Percentiles rank a stretch among this genome's conserved stretches.
Conservation (phyloP, 2,329 filamentous ascomycete genomes). For the Ascochyta viciae-villosae region DNA sequence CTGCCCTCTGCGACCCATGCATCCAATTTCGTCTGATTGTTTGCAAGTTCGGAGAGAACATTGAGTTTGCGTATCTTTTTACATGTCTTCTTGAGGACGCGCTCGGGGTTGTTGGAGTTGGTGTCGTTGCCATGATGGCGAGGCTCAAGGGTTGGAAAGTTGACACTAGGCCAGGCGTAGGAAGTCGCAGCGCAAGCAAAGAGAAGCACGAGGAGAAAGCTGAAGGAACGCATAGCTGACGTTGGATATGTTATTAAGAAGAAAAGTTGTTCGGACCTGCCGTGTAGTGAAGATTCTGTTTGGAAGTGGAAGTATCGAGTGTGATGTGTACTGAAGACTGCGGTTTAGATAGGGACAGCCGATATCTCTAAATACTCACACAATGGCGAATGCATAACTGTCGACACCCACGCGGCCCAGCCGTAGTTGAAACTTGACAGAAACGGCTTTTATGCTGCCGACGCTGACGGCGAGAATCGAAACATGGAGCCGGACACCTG, state of each 20-base stretch:
- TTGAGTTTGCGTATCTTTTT: slow-evolving; percentile 30
- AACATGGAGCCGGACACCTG: slow-evolving; percentile 1
- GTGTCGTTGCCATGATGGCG: slow-evolving; percentile 25
- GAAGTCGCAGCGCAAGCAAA: slow-evolving; percentile 30
- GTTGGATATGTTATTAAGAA: neutral
- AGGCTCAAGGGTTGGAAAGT: slow-evolving; percentile 26
- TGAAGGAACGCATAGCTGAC: slow-evolving; percentile 26
- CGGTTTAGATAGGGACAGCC: neutral
- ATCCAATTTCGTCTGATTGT: slow-evolving; percentile 41
- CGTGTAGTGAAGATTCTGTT: neutral
- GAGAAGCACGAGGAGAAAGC: slow-evolving; percentile 24
- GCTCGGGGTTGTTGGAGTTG: slow-evolving; percentile 12
- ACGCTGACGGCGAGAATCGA: slow-evolving; percentile 1
- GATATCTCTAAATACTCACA: slow-evolving; percentile 1
- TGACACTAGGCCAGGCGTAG: slow-evolving; percentile 23
- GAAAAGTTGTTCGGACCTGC: slow-evolving; percentile 23
- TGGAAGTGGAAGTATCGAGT: slow-evolving; percentile 10
- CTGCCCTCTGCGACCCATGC: slow-evolving; percentile 34
- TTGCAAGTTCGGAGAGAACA: slow-evolving; percentile 31
- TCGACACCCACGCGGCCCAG: slow-evolving; percentile 27
- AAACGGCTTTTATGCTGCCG: slow-evolving; percentile 15
- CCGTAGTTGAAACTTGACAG: slow-evolving; percentile 28
- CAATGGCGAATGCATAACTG: slow-evolving; percentile 2
- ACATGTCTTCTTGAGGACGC: slow-evolving; percentile 31
- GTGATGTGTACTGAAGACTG: slow-evolving; percentile 4